Percentiles rank a stretch among this genome's conserved stretches.
Evolutionary conservation across 2,329 filamentous ascomycete genomes (phyloP).

Genomic region (Talaromyces sp.): DNA sequence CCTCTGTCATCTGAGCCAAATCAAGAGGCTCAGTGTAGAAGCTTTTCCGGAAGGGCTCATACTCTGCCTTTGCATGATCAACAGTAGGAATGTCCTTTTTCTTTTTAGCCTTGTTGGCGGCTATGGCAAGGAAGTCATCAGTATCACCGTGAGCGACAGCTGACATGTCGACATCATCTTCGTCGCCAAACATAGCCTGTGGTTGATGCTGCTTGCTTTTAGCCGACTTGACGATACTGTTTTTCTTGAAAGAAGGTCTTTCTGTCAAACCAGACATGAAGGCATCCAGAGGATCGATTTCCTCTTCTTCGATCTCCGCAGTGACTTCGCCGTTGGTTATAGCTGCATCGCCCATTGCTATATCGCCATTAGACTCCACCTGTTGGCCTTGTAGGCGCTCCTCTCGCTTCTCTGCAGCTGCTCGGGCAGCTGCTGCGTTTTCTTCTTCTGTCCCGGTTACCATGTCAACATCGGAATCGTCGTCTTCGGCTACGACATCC

Average conservation of each 20-base stretch:
- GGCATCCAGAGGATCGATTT: conserved; percentile 88
- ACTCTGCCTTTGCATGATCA: conserved; percentile 81
- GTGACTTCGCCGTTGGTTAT: conserved; percentile 37
- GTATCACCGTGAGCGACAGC: conserved; percentile 60
- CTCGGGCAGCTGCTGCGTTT: conserved; percentile 76
- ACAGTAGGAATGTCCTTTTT: conserved; percentile 92
- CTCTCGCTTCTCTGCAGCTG: conserved; percentile 79
- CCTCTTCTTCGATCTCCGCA: conserved; percentile 52
- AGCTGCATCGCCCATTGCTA: conserved; percentile 31
- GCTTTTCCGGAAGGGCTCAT: conserved; percentile 83
- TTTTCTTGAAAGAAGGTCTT: conserved; percentile 44
- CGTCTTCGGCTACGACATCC: conserved; percentile 49
- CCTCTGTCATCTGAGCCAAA: conserved; percentile 75
- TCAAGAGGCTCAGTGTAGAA: conserved; percentile 93
- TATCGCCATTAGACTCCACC: conserved; percentile 26
- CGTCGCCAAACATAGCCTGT: conserved; percentile 82
- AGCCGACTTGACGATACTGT: conserved; percentile 31
- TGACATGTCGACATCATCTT: conserved; percentile 66
- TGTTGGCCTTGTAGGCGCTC: conserved; percentile 54
- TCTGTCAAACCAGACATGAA: conserved; percentile 77
- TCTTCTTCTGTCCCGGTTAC: conserved; percentile 84
- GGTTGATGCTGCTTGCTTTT: conserved; percentile 62
- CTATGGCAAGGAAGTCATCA: conserved; percentile 62
- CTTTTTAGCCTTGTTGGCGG: conserved; percentile 63
- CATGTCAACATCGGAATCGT: conserved; percentile 71